Base-by-base conservation (phyloP, 371 early-diverging fungal genomes). In the Funneliformis caledonium region DNA sequence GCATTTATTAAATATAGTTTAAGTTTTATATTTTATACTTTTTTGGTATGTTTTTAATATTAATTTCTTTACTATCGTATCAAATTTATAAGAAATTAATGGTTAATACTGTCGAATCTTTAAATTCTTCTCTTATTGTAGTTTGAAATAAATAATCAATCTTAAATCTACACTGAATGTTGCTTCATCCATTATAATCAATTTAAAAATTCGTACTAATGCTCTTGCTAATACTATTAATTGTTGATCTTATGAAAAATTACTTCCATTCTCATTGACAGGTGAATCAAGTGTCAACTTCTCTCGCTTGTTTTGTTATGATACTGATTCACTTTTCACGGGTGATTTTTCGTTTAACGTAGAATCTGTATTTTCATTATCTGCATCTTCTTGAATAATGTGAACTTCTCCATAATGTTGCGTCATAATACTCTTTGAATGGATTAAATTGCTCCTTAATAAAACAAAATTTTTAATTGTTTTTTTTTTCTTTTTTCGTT, bases 141-240 rank as follows among this genome's bases (percentile, higher is more conserved):
- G 85, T 82, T 85, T 91, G 93, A 78, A 92, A 91, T 65, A 85
- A 83, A 45, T 81, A 81, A 82, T 92, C 93, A 2, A 93, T 91
- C 61, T 87, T 87, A 81, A 89, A 82, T 95, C 94, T 9, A 94
- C 89, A 47, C 87, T 87, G 1, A 97, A 93, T 0, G 96, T 96
- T 0, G 96, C 95, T 85, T 96, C 96, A 80, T 90, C 89, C 88
- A 88, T 88, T 72, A 96, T 87, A 56, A 95, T 91, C 62, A 92
- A 88, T 82, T 89, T 85, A 48, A 91, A 86, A 61, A 88, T 85
- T 19, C 89, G 85, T 16, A 96, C 86, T 65, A 96, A 83, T 9
- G 96, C 95, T 47, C 96, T 91, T 11, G 94, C 93, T 43, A 97
- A 83, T 9, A 93, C 89, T 56, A 97, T 88, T 81, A 96, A 84